A percentile compares a stretch with the other conserved stretches of the same genome.
Conservation (phyloP, 768 basidiomycete species). For the Fomitopsis serialis region DNA sequence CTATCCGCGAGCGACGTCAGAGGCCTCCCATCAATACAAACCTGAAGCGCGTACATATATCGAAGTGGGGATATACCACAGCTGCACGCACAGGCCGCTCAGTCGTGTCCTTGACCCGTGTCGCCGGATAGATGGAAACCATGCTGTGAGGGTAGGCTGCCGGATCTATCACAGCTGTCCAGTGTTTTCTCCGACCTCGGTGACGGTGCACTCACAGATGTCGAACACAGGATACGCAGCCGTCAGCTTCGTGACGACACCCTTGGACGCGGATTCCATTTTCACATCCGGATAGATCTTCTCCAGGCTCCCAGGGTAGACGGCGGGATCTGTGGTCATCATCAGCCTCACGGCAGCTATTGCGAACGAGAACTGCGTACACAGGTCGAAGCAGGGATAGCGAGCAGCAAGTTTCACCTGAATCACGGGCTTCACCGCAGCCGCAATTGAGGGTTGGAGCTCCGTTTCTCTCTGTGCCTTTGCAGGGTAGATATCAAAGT, state of each 20-base stretch:
- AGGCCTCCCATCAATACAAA: too few species aligned
- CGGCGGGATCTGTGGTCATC: constrained; percentile 26
- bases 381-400: constrained; percentile 24
- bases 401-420: neutral
- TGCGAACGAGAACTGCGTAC: constrained; percentile 3
- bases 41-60: constrained; percentile 16
- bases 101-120: neutral
- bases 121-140: neutral
- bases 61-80: constrained; percentile 14
- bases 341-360: neutral
- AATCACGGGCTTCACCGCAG: neutral
- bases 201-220: constrained; percentile 11
- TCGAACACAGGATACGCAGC: constrained; percentile 22
- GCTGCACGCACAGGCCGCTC: neutral
- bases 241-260: neutral
- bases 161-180: constrained; percentile 11
- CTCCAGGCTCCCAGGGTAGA: constrained; percentile 36
- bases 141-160: constrained; percentile 11
- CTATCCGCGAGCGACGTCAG: neutral
- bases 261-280: neutral
- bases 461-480: neutral
- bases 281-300: constrained; percentile 28
- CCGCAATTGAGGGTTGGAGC: neutral
- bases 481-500: constrained; percentile 23
- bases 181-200: neutral